Conservation (phyloP, 768 basidiomycete genomes). For the Ephemerocybe angulata region DNA sequence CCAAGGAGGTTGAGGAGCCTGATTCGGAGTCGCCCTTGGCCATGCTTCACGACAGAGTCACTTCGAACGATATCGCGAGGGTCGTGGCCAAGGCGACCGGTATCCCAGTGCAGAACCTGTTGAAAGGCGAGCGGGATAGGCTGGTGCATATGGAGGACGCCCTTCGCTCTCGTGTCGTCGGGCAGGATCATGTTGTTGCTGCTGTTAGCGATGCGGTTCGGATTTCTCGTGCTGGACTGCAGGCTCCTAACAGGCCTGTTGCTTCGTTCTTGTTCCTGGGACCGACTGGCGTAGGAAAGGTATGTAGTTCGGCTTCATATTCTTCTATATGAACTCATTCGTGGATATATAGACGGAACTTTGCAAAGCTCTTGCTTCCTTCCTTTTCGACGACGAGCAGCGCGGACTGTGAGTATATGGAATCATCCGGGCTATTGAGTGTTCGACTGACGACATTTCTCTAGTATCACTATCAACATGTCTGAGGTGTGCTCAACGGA, state of each 20-base stretch:
- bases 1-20: constrained; percentile 38
- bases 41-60: constrained; percentile 84
- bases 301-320: constrained; percentile 19
- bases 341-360: constrained; percentile 64
- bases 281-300: constrained; percentile 85
- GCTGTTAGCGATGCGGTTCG: constrained; percentile 89
- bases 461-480: constrained; percentile 90
- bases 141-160: constrained; percentile 90
- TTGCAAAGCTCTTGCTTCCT: constrained; percentile 82
- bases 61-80: constrained; percentile 82
- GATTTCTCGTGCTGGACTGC: constrained; percentile 87
- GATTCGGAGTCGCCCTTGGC: constrained; percentile 49
- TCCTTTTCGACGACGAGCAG: constrained; percentile 88
- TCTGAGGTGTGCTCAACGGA: constrained; percentile 55
- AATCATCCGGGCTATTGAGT: neutral
- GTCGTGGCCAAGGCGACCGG: constrained; percentile 89
- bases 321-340: constrained; percentile 2
- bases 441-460: neutral
- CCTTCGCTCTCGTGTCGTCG: constrained; percentile 72
- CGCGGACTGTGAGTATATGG: constrained; percentile 65
- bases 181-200: constrained; percentile 84
- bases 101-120: constrained; percentile 82
- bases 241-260: constrained; percentile 84
- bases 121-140: constrained; percentile 88
- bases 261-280: constrained; percentile 92